Evolutionary conservation across 495 filamentous ascomycete genomes (phyloP).

Genomic region (Tuber indicum): DNA sequence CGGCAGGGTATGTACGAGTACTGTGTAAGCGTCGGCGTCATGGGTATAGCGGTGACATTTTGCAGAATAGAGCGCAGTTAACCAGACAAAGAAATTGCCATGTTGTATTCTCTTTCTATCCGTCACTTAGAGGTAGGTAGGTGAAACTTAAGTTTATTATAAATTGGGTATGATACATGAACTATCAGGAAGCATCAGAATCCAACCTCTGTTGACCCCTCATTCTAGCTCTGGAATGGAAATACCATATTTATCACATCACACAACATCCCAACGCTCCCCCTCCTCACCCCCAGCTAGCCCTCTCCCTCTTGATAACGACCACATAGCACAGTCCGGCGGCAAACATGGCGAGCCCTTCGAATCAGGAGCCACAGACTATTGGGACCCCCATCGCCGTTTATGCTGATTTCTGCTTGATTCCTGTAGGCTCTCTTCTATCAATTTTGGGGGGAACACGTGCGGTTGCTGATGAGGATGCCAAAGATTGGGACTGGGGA

Average conservation of each 20-base stretch:
- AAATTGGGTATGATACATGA: not conserved
- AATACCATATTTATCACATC: not conserved
- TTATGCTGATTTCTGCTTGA: conserved; percentile 70
- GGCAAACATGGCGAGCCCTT: not conserved
- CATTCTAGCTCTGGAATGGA: not conserved
- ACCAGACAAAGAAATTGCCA: not conserved
- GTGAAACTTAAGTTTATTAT: not conserved
- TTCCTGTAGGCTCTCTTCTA: conserved; percentile 54
- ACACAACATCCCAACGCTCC: not conserved
- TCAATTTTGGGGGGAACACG: conserved; percentile 4
- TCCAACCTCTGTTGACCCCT: not conserved
- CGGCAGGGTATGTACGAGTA: not conserved
- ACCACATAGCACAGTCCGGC: not conserved
- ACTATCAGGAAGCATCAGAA: not conserved
- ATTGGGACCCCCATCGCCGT: conserved; percentile 25
- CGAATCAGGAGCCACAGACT: conserved; percentile 1
- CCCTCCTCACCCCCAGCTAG: not conserved
- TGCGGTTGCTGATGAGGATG: conserved; percentile 3
- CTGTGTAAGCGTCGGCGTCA: not conserved
- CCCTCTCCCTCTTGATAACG: not conserved
- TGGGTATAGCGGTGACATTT: not conserved
- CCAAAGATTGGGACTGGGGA: conserved; percentile 69
- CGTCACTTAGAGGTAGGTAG: not conserved
- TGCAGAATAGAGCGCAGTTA: not conserved
- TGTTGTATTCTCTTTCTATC: not conserved